phyloP scores from a whole-genome alignment of 495 filamentous ascomycete species.

The Neurospora sp. region DNA sequence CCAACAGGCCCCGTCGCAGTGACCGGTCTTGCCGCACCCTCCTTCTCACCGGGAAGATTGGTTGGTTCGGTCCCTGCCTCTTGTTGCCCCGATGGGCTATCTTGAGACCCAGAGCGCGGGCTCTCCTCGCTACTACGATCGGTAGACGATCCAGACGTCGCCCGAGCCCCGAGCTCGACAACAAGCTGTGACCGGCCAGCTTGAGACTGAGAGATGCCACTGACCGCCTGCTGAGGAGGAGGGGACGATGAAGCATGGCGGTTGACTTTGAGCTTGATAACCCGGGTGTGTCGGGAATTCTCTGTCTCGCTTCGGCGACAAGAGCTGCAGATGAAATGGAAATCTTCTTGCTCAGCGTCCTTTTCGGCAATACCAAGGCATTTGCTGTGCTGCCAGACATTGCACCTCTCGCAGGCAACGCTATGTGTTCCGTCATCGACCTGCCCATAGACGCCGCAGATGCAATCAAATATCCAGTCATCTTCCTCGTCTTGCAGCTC shows the following conservation, averaged over 20 bases:
- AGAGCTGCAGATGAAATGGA: constrained; percentile 74
- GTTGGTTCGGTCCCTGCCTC: constrained; percentile 7
- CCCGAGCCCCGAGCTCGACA: constrained; percentile 12
- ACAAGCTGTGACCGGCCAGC: constrained; percentile 1
- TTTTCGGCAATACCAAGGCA: constrained; percentile 71
- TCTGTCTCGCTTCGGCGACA: constrained; percentile 49
- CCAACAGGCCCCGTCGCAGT: neutral
- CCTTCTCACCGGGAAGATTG: neutral
- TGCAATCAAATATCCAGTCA: constrained; percentile 91
- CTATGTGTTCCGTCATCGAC: constrained; percentile 90
- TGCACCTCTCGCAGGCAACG: constrained; percentile 90
- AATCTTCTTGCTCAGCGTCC: constrained; percentile 76
- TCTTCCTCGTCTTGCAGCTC: constrained; percentile 65
- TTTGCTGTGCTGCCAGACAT: constrained; percentile 90
- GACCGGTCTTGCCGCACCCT: neutral
- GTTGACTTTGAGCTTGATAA: constrained; percentile 65
- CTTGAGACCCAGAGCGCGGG: neutral
- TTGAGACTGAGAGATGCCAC: neutral
- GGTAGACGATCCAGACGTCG: neutral
- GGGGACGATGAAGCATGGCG: constrained; percentile 32
- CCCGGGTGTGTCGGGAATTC: constrained; percentile 32
- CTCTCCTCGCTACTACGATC: neutral
- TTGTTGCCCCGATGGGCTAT: neutral
- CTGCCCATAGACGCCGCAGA: constrained; percentile 80
- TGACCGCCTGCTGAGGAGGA: neutral